A percentile compares a stretch with the other conserved stretches of the same genome.
These are phyloP conservation scores for Bremia lactucae DNA, from an alignment of 352 stramenopile species.

Conservation along the genomic window DNA sequence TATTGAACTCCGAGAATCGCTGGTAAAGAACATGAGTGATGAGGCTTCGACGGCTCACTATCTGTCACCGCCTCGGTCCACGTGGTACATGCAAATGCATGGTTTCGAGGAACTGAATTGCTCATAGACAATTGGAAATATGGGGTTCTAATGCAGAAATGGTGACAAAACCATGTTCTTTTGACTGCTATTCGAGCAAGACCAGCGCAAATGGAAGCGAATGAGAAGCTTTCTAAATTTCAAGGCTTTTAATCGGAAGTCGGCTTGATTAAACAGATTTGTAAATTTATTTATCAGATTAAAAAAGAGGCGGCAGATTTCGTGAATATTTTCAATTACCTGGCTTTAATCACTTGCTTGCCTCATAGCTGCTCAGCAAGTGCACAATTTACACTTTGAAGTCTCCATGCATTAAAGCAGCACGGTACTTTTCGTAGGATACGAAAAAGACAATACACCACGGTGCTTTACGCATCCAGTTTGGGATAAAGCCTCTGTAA, in stretches of 20 bases:
- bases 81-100: constrained; percentile 79
- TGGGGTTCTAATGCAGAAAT: too few species aligned
- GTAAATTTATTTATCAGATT: too few species aligned
- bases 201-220: constrained; percentile 8
- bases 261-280: too few species aligned
- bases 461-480: constrained; percentile 81
- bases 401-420: constrained; percentile 19
- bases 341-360: too few species aligned
- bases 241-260: too few species aligned
- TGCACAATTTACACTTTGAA: constrained; percentile 21
- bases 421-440: constrained; percentile 73
- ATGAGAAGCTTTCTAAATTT: constrained; percentile 7
- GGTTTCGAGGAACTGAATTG: constrained; percentile 56
- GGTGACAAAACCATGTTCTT: too few species aligned
- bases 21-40: constrained; percentile 34
- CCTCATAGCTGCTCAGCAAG: too few species aligned
- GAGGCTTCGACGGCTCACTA: constrained; percentile 24
- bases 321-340: too few species aligned
- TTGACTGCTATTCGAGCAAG: too few species aligned
- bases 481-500: constrained; percentile 82
- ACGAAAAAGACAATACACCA: constrained; percentile 85
- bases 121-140: too few species aligned
- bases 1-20: constrained; percentile 47
- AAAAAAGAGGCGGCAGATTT: too few species aligned
- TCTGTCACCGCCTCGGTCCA: constrained; percentile 64